Conservation (phyloP, 2,329 filamentous ascomycete genomes). For the Pezicula radicicola region DNA sequence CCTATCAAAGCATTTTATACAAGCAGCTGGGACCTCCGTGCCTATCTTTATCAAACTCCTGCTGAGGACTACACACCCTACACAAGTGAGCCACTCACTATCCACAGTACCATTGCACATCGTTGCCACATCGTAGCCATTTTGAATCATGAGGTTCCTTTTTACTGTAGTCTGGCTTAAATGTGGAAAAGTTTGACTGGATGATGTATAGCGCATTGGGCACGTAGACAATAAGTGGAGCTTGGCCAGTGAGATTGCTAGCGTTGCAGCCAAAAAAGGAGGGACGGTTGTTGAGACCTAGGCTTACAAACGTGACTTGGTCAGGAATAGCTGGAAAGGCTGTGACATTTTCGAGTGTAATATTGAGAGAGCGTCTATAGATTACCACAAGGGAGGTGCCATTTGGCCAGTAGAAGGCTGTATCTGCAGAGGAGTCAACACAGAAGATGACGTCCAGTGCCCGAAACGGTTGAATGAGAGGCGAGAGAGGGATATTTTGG, state of each 20-base stretch:
- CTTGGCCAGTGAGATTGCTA: slow-evolving; percentile 52
- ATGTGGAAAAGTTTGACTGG: slow-evolving; percentile 78
- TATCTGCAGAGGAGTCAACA: slow-evolving; percentile 75
- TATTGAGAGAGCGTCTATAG: slow-evolving; percentile 61
- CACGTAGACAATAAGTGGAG: slow-evolving; percentile 81
- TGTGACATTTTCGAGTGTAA: slow-evolving; percentile 61
- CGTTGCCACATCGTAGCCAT: slow-evolving; percentile 82
- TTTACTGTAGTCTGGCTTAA: slow-evolving; percentile 64
- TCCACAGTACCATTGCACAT: slow-evolving; percentile 78
- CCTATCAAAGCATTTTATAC: slow-evolving; percentile 68
- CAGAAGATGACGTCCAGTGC: slow-evolving; percentile 78
- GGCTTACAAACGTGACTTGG: slow-evolving; percentile 73
- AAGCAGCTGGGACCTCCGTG: slow-evolving; percentile 66
- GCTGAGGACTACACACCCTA: slow-evolving; percentile 81
- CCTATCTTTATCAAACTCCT: slow-evolving; percentile 72
- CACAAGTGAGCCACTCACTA: slow-evolving; percentile 73
- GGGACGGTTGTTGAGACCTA: slow-evolving; percentile 69
- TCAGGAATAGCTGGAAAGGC: slow-evolving; percentile 72
- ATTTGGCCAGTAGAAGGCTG: slow-evolving; percentile 67
- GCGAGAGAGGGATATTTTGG: slow-evolving; percentile 77
- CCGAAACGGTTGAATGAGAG: slow-evolving; percentile 71
- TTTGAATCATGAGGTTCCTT: slow-evolving; percentile 78
- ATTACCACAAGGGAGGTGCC: slow-evolving; percentile 72
- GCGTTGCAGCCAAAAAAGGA: slow-evolving; percentile 79
- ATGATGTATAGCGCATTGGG: slow-evolving; percentile 80